Base-by-base conservation (phyloP, 1,284 basidiomycete genomes). In the Malassezia arunalokei region DNA sequence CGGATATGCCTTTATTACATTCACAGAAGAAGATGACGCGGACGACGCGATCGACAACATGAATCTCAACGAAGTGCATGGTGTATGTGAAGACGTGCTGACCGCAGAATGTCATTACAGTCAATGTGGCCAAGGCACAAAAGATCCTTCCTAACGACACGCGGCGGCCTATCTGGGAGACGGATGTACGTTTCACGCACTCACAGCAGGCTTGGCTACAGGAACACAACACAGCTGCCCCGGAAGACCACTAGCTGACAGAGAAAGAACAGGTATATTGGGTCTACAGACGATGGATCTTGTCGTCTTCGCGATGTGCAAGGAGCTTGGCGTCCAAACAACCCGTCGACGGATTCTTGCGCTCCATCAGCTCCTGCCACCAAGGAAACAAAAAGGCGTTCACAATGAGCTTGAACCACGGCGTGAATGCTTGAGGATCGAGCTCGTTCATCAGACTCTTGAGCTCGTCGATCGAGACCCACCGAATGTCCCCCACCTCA, bases 341-440 rank as follows among this genome's bases (percentile, higher is more conserved):
- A 0, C 17, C 49, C 17, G 37, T 41, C n/a, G 28, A 12, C 8
- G 38, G 17, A 14, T 43, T 15, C 37, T 59, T 57, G 43, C 83
- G 81, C 32, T 76, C 77, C 47, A 87, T 68, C 50, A 99, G 81
- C 64, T 86, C 83, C 67, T 90, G 86, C 94, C 94, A 99, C 94
- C 94, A 98, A 12, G 87, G 88, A 74, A 92, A 96, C 46, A 99
- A 79, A 75, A 95, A 95, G 72, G 94, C 87, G 7, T 90, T 82
- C 1, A 89, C 90, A 67, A 99, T 98, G 38, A 99, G 82, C 74
- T 90, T 89, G 82, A 99, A 99, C 94, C 94, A 99, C 0, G 94
- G 94, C 3, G 94, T 99, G 75, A 99, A 98, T 0, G 81, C 81
- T 69, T 86, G 85, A 40, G 77, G 70, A 43, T 73, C 70, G 37